Conservation (phyloP, 2,329 filamentous ascomycete genomes). For the Epichloe amarillans region DNA sequence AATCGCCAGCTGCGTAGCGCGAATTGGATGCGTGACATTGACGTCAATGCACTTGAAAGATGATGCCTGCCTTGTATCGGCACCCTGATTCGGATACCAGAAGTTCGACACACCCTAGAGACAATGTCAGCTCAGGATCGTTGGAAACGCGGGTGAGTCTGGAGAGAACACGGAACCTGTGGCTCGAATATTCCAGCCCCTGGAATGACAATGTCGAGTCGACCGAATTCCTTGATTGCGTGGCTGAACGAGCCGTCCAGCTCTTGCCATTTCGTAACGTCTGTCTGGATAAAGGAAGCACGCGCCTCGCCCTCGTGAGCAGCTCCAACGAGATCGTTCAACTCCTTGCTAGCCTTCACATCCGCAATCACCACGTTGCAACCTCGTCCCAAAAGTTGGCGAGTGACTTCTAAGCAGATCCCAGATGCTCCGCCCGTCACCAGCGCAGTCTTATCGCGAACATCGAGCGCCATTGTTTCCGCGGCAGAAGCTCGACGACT, state of each 20-base stretch:
- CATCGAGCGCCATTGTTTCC: conserved; percentile 5
- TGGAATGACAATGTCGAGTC: conserved; percentile 4
- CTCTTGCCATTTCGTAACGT: conserved; percentile 22
- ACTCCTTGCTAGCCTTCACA: conserved; percentile 20
- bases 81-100: conserved; percentile 1
- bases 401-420: conserved; percentile 23
- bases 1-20: conserved; percentile 18
- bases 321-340: conserved; percentile 4
- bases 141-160: not conserved
- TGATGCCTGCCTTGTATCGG: conserved; percentile 1
- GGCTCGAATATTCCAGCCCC: conserved; percentile 3
- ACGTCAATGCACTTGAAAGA: conserved; percentile 12
- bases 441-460: conserved; percentile 6
- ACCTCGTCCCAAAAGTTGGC: conserved; percentile 17
- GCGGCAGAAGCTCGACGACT: not conserved
- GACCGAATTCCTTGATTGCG: conserved; percentile 7
- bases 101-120: conserved; percentile 3
- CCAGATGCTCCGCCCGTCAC: conserved; percentile 9
- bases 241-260: conserved; percentile 17
- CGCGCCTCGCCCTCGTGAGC: conserved; percentile 6
- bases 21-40: conserved; percentile 20
- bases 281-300: conserved; percentile 22
- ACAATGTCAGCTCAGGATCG: not conserved
- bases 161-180: not conserved
- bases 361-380: conserved; percentile 26